A percentile compares a stretch with the other conserved stretches of the same genome.
Evolutionary conservation across 768 basidiomycete species (phyloP).

Genomic region (Chiua virens): DNA sequence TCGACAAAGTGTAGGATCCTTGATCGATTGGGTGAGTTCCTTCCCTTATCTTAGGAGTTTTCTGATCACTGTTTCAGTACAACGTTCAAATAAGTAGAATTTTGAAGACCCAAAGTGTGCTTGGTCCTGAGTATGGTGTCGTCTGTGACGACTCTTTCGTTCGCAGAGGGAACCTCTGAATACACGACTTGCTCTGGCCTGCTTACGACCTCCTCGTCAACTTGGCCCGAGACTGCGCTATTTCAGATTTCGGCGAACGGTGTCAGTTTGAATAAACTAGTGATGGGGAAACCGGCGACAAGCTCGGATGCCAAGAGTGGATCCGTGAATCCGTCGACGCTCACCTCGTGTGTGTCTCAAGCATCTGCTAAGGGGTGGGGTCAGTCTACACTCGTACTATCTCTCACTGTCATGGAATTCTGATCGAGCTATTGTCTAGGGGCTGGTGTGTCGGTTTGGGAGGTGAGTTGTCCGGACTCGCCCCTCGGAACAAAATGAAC

Average conservation of each 20-base stretch:
- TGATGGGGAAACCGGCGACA: conserved; percentile 72
- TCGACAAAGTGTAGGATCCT: conserved; percentile 37
- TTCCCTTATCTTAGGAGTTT: background rate
- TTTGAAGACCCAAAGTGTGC: background rate
- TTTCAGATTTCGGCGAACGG: conserved; percentile 55
- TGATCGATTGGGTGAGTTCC: conserved; percentile 45
- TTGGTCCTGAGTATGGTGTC: background rate
- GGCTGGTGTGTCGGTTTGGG: conserved; percentile 27
- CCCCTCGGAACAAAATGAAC: background rate
- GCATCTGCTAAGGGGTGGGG: conserved; percentile 67
- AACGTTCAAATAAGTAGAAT: conserved; percentile 38
- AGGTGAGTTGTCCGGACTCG: too few relatives aligned
- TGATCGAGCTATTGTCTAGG: conserved; percentile 19
- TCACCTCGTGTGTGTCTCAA: conserved; percentile 60
- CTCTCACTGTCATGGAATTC: background rate
- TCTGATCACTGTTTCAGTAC: conserved; percentile 4
- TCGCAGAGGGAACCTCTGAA: conserved; percentile 36
- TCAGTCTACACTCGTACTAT: conserved; percentile 34
- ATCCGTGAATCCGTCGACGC: conserved; percentile 52
- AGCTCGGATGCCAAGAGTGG: conserved; percentile 52
- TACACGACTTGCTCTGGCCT: conserved; percentile 41
- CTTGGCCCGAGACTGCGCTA: conserved; percentile 46
- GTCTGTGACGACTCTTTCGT: conserved; percentile 1
- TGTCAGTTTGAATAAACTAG: conserved; percentile 60
- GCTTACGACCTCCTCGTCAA: conserved; percentile 37